Percentiles rank a stretch among this genome's conserved stretches.
phyloP scores from a whole-genome alignment of 371 early-diverging fungal genomes.

The Mucor sp. region DNA sequence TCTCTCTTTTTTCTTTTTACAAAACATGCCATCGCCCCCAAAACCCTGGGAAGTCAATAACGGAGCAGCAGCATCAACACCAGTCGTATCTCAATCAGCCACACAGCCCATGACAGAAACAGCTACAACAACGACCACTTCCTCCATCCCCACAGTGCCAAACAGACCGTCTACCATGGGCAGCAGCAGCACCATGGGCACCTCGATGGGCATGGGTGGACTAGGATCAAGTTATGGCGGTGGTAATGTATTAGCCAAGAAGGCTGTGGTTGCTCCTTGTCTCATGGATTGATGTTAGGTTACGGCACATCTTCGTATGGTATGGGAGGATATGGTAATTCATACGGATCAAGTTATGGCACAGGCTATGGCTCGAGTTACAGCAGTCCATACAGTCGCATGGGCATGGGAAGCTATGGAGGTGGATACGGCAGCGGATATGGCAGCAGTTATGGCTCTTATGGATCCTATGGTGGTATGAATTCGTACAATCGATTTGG shows the following conservation, averaged over 20 bases:
- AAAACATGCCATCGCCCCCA: conserved; percentile 84
- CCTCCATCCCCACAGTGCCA: conserved; percentile 33
- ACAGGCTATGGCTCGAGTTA: conserved; percentile 23
- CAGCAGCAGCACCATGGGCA: neutral
- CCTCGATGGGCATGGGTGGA: neutral
- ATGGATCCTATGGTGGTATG: conserved; percentile 32
- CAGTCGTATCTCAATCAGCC: conserved; percentile 23
- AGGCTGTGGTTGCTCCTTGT: neutral
- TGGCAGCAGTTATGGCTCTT: conserved; percentile 18
- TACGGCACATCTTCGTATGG: conserved; percentile 23
- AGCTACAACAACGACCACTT: conserved; percentile 5
- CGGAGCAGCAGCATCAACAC: conserved; percentile 33
- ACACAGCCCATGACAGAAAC: conserved; percentile 15
- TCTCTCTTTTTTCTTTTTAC: neutral
- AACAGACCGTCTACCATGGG: conserved; percentile 28
- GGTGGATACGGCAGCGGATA: neutral
- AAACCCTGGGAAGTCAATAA: conserved; percentile 91
- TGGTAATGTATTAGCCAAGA: neutral
- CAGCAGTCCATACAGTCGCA: conserved; percentile 32
- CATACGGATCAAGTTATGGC: conserved; percentile 8
- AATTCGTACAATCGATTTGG: conserved; percentile 25
- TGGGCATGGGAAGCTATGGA: conserved; percentile 7
- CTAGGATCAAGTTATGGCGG: conserved; percentile 4
- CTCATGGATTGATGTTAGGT: neutral
- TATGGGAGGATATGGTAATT: conserved; percentile 10